phyloP scores from a whole-genome alignment of 768 basidiomycete species.

The Leucocoprinus sp. region DNA sequence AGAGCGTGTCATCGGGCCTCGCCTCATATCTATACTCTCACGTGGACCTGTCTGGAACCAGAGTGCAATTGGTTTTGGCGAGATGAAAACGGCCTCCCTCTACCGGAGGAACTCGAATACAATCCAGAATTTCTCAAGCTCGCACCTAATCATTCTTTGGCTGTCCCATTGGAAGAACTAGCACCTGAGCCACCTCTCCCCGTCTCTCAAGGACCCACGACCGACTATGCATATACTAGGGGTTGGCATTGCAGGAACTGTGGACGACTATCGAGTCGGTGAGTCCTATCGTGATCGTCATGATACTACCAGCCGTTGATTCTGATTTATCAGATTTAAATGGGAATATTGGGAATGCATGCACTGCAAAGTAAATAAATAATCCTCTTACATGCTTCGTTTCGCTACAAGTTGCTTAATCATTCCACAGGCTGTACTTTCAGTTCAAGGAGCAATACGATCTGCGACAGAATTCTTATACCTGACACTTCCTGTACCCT shows the following conservation, averaged over 20 bases:
- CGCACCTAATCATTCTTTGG: slow-evolving; percentile 20
- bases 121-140: slow-evolving; percentile 35
- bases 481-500: slow-evolving; percentile 22
- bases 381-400: not conserved
- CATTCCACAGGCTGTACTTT: slow-evolving; percentile 13
- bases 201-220: slow-evolving; percentile 30
- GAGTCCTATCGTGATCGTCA: slow-evolving; percentile 11
- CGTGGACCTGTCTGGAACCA: slow-evolving; percentile 61
- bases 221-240: slow-evolving; percentile 46
- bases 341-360: slow-evolving; percentile 73
- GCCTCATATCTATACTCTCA: slow-evolving; percentile 44
- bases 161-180: slow-evolving; percentile 2
- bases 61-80: slow-evolving; percentile 52
- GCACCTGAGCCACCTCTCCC: not conserved
- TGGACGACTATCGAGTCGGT: slow-evolving; percentile 73
- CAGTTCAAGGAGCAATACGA: slow-evolving; percentile 21
- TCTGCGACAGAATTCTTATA: slow-evolving; percentile 27
- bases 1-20: slow-evolving; percentile 33
- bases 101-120: slow-evolving; percentile 37
- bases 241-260: slow-evolving; percentile 66
- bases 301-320: slow-evolving; percentile 3
- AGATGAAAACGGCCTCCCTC: slow-evolving; percentile 15
- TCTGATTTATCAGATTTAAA: slow-evolving; percentile 40
- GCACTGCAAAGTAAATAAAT: slow-evolving; percentile 43
- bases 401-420: not conserved